Percentiles rank a stretch among this genome's conserved stretches.
Evolutionary conservation across 768 basidiomycete species (phyloP).

Genomic region (Suillus sp.): DNA sequence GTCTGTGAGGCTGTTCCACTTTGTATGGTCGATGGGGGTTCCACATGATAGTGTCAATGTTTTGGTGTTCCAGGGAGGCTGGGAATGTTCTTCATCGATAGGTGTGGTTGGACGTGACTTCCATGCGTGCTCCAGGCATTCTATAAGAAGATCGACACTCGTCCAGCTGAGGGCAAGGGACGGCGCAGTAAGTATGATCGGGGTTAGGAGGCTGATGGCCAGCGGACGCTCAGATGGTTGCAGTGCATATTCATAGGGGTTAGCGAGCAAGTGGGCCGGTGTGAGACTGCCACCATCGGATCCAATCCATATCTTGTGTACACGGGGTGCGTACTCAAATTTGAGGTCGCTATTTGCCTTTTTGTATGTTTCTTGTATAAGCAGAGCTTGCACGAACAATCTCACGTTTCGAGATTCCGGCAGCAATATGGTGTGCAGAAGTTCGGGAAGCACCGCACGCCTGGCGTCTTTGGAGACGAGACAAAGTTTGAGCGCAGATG

Average conservation of each 20-base stretch:
- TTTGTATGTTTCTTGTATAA: background rate
- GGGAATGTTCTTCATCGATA: conserved; percentile 22
- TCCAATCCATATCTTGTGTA: conserved; percentile 24
- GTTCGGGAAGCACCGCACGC: conserved; percentile 35
- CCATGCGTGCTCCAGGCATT: conserved; percentile 28
- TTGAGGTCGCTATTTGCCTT: background rate
- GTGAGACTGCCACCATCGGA: background rate
- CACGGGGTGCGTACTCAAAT: conserved; percentile 30
- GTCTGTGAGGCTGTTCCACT: conserved; percentile 34
- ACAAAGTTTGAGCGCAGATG: conserved; percentile 34
- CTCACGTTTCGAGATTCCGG: background rate
- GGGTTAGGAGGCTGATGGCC: conserved; percentile 13
- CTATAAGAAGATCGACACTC: conserved; percentile 38
- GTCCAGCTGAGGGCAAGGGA: conserved; percentile 34
- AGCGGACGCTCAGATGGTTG: background rate
- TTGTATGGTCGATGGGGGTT: conserved; percentile 9
- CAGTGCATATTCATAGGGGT: background rate
- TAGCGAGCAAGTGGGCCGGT: background rate
- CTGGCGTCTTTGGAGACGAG: conserved; percentile 37
- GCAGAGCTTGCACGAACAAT: background rate
- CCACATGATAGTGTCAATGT: conserved; percentile 35
- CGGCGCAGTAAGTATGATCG: conserved; percentile 8
- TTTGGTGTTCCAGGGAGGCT: conserved; percentile 19
- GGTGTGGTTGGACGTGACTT: background rate
- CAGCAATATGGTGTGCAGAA: background rate